phyloP scores from a whole-genome alignment of 352 stramenopile genomes.

The Saprolegnia diclina region DNA sequence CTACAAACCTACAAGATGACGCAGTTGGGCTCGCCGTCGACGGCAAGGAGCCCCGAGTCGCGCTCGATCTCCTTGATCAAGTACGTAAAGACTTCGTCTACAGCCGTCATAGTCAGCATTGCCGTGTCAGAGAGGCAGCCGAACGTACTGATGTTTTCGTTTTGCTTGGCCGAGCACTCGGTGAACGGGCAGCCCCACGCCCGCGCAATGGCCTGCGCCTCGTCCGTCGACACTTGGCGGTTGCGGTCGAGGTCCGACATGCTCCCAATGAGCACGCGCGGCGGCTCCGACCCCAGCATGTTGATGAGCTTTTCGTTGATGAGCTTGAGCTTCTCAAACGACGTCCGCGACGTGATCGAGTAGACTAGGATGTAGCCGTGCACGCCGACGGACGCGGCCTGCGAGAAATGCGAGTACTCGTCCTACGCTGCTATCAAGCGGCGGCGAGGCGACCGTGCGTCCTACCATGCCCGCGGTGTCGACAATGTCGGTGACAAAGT shows the following conservation, averaged over 20 bases:
- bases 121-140: background rate
- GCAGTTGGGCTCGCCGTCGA: constrained; percentile 65
- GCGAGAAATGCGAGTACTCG: constrained; percentile 95
- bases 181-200: constrained; percentile 92
- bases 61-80: constrained; percentile 88
- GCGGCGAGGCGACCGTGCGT: background rate
- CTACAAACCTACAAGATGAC: constrained; percentile 82
- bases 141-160: constrained; percentile 85
- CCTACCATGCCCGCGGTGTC: constrained; percentile 94
- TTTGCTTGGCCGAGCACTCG: constrained; percentile 91
- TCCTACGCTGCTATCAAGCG: constrained; percentile 48
- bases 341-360: constrained; percentile 88
- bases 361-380: constrained; percentile 95
- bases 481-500: constrained; percentile 96
- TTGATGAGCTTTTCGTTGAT: constrained; percentile 95
- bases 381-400: constrained; percentile 91
- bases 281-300: constrained; percentile 89
- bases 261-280: constrained; percentile 91
- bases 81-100: constrained; percentile 87
- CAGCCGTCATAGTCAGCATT: background rate
- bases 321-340: constrained; percentile 91
- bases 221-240: constrained; percentile 76
- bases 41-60: constrained; percentile 79
- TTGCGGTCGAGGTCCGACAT: constrained; percentile 93
- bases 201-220: constrained; percentile 85